These are phyloP conservation scores for Actinomortierella wolfii DNA, from an alignment of 371 early-diverging fungal genomes.

Conservation along the genomic window DNA sequence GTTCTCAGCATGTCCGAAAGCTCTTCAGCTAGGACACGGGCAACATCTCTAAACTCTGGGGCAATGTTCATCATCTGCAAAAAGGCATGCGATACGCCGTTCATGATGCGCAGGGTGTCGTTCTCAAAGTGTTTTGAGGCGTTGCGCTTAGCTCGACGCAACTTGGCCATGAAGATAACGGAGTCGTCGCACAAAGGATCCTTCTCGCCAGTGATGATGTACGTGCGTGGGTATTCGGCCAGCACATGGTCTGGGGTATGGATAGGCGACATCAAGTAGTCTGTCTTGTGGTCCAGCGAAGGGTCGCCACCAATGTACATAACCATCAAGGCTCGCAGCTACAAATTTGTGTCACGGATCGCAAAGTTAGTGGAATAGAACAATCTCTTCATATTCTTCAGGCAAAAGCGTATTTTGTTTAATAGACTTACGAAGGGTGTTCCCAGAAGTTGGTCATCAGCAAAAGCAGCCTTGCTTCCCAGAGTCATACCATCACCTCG, in stretches of 20 bases:
- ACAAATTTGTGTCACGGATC: background rate
- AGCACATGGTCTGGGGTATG: slow-evolving; percentile 88
- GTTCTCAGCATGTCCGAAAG: slow-evolving; percentile 26
- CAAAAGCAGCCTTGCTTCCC: slow-evolving; percentile 62
- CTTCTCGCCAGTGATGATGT: slow-evolving; percentile 92
- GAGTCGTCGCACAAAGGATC: slow-evolving; percentile 98
- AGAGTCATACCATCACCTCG: slow-evolving; percentile 48
- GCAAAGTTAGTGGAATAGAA: slow-evolving; percentile 1
- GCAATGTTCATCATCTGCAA: slow-evolving; percentile 87
- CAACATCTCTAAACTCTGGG: slow-evolving; percentile 81
- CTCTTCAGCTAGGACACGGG: slow-evolving; percentile 60
- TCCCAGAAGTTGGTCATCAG: slow-evolving; percentile 61
- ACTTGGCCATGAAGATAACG: slow-evolving; percentile 86
- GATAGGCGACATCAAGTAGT: slow-evolving; percentile 87
- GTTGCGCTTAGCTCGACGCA: slow-evolving; percentile 76
- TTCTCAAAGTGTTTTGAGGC: slow-evolving; percentile 18
- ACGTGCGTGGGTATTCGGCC: slow-evolving; percentile 89
- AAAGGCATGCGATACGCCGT: slow-evolving; percentile 92
- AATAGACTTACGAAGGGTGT: slow-evolving; percentile 36
- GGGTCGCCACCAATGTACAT: slow-evolving; percentile 89
- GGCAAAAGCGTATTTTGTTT: no score
- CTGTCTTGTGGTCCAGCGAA: slow-evolving; percentile 74
- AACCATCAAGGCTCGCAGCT: slow-evolving; percentile 92
- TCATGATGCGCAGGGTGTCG: slow-evolving; percentile 35
- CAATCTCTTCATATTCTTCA: background rate